phyloP scores from a whole-genome alignment of 2,329 filamentous ascomycete genomes.

The Trichoderma aggressivum region DNA sequence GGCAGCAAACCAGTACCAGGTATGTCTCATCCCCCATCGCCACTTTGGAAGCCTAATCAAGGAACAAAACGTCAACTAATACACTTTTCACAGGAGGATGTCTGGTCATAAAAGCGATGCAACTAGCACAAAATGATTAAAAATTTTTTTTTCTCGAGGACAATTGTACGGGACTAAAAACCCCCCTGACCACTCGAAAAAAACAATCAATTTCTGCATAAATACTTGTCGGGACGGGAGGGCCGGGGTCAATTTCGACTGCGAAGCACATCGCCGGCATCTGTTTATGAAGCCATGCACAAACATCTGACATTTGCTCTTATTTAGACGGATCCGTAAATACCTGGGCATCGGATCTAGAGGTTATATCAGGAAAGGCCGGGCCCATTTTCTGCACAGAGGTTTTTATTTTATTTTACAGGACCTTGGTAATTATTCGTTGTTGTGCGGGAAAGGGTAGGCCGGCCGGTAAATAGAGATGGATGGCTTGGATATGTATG shows the following conservation, averaged over 20 bases:
- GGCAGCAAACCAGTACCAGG: constrained; percentile 93
- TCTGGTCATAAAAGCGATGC: constrained; percentile 57
- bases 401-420: background rate
- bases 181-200: background rate
- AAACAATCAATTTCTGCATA: background rate
- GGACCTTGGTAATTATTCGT: background rate
- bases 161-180: background rate
- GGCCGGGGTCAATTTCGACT: background rate
- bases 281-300: constrained; percentile 10
- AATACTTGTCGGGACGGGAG: background rate
- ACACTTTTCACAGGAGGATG: constrained; percentile 56
- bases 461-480: background rate
- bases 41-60: background rate
- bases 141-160: background rate
- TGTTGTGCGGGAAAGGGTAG: background rate
- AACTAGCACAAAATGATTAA: background rate
- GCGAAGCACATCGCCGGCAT: constrained; percentile 12
- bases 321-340: constrained; percentile 1
- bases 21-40: constrained; percentile 36
- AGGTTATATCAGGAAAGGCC: constrained; percentile 1
- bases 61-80: background rate
- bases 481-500: constrained; percentile 9
- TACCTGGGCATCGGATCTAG: constrained; percentile 7
- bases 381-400: background rate
- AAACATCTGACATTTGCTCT: background rate